Evolutionary conservation across 2,329 filamentous ascomycete genomes (phyloP).

Genomic region (Periconia digitata): DNA sequence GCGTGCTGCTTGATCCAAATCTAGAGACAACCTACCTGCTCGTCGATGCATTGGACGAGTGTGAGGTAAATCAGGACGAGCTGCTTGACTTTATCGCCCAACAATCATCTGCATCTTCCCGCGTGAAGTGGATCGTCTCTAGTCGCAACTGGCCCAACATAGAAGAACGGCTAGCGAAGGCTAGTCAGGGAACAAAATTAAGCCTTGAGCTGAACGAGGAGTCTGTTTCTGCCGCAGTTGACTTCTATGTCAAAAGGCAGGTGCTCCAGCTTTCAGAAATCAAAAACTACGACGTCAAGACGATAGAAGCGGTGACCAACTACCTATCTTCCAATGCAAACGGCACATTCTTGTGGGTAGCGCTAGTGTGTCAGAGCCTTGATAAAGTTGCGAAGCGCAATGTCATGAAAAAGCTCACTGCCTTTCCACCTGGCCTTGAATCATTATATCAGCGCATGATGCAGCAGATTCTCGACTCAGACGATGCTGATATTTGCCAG

Average conservation of each 20-base stretch:
- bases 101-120: slow-evolving; percentile 25
- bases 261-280: slow-evolving; percentile 24
- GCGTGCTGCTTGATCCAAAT: slow-evolving; percentile 43
- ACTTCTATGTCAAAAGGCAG: slow-evolving; percentile 41
- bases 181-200: slow-evolving; percentile 22
- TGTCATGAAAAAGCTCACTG: slow-evolving; percentile 5
- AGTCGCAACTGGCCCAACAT: slow-evolving; percentile 48
- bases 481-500: slow-evolving; percentile 25
- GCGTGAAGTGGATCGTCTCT: slow-evolving; percentile 24
- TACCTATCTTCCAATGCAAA: slow-evolving; percentile 38
- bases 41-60: slow-evolving; percentile 11
- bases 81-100: slow-evolving; percentile 8
- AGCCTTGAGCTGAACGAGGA: slow-evolving; percentile 34
- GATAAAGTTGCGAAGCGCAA: slow-evolving; percentile 4
- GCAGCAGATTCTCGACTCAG: slow-evolving; percentile 32
- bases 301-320: slow-evolving; percentile 2
- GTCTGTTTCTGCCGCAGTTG: slow-evolving; percentile 38
- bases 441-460: slow-evolving; percentile 46
- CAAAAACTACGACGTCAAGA: background rate
- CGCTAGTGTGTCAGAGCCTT: slow-evolving; percentile 37
- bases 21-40: slow-evolving; percentile 2
- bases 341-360: slow-evolving; percentile 43
- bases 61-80: slow-evolving; percentile 5
- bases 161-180: slow-evolving; percentile 27
- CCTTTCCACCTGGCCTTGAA: slow-evolving; percentile 38